These are phyloP conservation scores for Fusarium protoensiforme DNA, from an alignment of 2,329 filamentous ascomycete species.

Conservation along the genomic window DNA sequence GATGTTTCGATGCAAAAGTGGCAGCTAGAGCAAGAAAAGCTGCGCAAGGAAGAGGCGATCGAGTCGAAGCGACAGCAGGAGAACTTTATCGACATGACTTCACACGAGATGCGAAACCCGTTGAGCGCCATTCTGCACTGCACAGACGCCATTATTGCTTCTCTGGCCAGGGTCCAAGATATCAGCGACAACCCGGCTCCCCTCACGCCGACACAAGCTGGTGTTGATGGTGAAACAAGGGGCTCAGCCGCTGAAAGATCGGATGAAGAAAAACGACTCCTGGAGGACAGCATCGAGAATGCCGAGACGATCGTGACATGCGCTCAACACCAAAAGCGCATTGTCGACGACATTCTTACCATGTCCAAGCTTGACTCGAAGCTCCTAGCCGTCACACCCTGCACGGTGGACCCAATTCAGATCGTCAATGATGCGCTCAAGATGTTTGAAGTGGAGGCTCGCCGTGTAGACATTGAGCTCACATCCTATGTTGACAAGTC, in stretches of 20 bases:
- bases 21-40: conserved; percentile 62
- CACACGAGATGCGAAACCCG: conserved; percentile 80
- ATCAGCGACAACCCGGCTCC: conserved; percentile 44
- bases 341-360: conserved; percentile 80
- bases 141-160: conserved; percentile 74
- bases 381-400: conserved; percentile 77
- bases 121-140: conserved; percentile 79
- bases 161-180: conserved; percentile 57
- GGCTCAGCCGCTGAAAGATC: conserved; percentile 25
- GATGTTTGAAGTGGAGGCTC: conserved; percentile 82
- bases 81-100: conserved; percentile 82
- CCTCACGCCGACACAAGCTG: conserved; percentile 37
- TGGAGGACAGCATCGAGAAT: conserved; percentile 74
- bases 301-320: conserved; percentile 83
- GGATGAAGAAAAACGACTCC: conserved; percentile 55
- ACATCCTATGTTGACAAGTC: conserved; percentile 72
- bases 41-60: conserved; percentile 65
- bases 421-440: conserved; percentile 76
- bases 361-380: conserved; percentile 82
- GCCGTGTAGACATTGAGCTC: conserved; percentile 75
- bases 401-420: conserved; percentile 73
- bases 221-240: conserved; percentile 7
- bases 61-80: conserved; percentile 77
- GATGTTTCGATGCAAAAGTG: conserved; percentile 62
- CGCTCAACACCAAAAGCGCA: conserved; percentile 82